Conservation (phyloP, 305 asterid species). For the Fraxinus angustifolia region DNA sequence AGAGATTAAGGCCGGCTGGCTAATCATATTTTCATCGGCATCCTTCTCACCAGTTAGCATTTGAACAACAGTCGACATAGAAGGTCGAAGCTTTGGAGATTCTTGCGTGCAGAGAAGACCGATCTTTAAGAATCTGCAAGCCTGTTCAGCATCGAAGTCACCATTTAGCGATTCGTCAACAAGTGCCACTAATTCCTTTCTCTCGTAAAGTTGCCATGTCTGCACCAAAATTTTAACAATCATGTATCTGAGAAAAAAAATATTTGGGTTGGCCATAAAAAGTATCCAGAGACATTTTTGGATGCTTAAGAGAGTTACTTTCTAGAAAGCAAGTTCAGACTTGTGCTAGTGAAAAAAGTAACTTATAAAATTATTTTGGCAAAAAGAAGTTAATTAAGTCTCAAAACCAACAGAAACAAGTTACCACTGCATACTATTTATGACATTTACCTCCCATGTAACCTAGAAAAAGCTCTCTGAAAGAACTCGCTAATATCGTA, state of each 20-base stretch:
- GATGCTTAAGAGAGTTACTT: background rate
- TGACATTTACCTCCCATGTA: background rate
- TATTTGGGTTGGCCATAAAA: background rate
- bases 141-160: slow-evolving; percentile 71
- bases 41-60: slow-evolving; percentile 60
- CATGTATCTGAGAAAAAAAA: background rate
- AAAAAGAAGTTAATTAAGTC: background rate
- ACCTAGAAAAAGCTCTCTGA: background rate
- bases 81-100: slow-evolving; percentile 76
- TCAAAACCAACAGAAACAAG: background rate
- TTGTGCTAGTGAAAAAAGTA: background rate
- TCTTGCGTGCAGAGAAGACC: slow-evolving; percentile 95
- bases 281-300: background rate
- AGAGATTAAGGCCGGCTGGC: slow-evolving; percentile 53
- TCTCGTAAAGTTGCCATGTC: slow-evolving; percentile 81
- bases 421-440: background rate
- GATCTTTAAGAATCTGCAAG: slow-evolving; percentile 71
- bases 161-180: slow-evolving; percentile 65
- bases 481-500: background rate
- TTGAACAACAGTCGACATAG: slow-evolving; percentile 72
- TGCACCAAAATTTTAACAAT: slow-evolving; percentile 24
- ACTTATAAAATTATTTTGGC: background rate
- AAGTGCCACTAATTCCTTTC: slow-evolving; percentile 53
- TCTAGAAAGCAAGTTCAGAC: background rate
- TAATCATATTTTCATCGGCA: slow-evolving; percentile 33